Percentiles rank a stretch among this genome's conserved stretches.
These are phyloP conservation scores for Botryotinia globosa DNA, from an alignment of 2,329 filamentous ascomycete genomes.

Conservation along the genomic window DNA sequence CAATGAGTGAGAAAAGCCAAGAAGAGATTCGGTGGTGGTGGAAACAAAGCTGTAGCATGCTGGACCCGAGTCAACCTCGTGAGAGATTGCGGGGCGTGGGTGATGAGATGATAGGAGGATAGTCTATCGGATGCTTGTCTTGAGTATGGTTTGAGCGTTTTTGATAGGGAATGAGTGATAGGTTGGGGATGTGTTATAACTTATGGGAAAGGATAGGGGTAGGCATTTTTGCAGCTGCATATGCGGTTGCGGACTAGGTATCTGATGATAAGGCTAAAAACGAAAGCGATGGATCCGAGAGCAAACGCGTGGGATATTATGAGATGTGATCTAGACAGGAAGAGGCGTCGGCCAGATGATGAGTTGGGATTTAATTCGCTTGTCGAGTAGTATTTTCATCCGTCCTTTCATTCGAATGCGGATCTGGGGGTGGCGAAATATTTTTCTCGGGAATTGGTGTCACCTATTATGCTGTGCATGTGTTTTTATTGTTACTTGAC, in stretches of 20 bases:
- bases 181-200: background rate
- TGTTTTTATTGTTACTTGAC: background rate
- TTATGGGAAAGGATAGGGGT: background rate
- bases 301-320: background rate
- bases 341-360: background rate
- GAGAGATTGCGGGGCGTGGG: background rate
- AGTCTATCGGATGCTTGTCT: background rate
- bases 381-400: background rate
- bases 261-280: background rate
- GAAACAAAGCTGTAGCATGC: background rate
- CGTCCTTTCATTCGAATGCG: background rate
- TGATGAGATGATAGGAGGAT: background rate
- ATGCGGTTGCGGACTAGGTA: background rate
- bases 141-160: background rate
- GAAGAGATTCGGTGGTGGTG: background rate
- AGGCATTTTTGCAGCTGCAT: background rate
- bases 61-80: constrained; percentile 7
- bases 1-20: background rate
- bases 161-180: too few relatives aligned
- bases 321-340: background rate
- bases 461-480: background rate
- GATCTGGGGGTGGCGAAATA: background rate
- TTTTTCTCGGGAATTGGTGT: background rate
- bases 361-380: background rate
- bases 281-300: background rate